Percentiles rank a stretch among this genome's conserved stretches.
phyloP scores from a whole-genome alignment of 2,329 filamentous ascomycete species.

The Furcasterigmium sp. region DNA sequence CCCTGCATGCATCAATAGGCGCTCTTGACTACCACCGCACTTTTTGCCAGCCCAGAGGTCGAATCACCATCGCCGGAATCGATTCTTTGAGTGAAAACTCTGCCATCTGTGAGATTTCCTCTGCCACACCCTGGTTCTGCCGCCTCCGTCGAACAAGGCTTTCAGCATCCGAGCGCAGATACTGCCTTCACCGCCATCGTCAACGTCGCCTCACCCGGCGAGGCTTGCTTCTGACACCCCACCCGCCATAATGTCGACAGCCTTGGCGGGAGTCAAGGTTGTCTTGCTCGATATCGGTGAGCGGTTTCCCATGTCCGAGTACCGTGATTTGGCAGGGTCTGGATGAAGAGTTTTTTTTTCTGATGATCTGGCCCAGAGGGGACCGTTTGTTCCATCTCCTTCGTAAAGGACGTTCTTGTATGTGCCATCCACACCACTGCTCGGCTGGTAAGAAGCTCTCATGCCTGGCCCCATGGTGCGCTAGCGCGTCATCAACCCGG shows the following conservation, averaged over 20 bases:
- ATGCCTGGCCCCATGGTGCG: too few species aligned
- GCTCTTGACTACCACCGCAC: too few species aligned
- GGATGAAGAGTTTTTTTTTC: background rate
- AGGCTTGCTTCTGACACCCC: slow-evolving; percentile 2
- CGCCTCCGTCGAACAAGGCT: too few species aligned
- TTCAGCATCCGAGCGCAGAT: slow-evolving; percentile 1
- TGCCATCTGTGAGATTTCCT: too few species aligned
- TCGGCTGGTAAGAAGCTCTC: slow-evolving; percentile 3
- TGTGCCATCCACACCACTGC: slow-evolving; percentile 28
- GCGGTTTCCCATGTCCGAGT: slow-evolving; percentile 14
- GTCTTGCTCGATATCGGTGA: slow-evolving; percentile 57
- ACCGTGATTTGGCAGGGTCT: background rate
- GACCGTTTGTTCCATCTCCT: slow-evolving; percentile 77
- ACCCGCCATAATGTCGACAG: slow-evolving; percentile 22
- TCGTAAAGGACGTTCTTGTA: slow-evolving; percentile 79
- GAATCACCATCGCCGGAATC: too few species aligned
- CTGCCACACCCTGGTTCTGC: too few species aligned
- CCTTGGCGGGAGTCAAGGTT: slow-evolving; percentile 31
- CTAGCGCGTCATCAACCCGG: too few species aligned
- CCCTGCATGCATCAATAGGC: too few species aligned
- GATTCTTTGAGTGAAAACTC: too few species aligned
- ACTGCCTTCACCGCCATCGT: background rate
- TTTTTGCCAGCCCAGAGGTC: too few species aligned
- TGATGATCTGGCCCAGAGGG: slow-evolving; percentile 52
- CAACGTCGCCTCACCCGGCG: slow-evolving; percentile 4